A percentile compares a stretch with the other conserved stretches of the same genome.
Evolutionary conservation across 805 yeast genomes (phyloP).

Genomic region (Lipomyces chichibuensis): DNA sequence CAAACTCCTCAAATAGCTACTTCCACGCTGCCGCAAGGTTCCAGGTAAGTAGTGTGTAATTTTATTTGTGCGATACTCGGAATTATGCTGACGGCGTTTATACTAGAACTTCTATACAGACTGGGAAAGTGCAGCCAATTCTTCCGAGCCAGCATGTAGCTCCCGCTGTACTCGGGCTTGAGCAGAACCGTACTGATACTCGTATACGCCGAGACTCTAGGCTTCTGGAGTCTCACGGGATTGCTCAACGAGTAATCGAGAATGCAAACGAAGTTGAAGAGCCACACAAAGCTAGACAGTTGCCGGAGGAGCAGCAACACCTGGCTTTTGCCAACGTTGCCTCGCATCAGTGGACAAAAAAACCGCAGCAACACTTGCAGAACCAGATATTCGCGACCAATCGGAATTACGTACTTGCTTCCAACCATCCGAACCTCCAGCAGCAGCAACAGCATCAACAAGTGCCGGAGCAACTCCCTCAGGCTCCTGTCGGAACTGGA

Average conservation of each 20-base stretch:
- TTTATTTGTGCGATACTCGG: background rate
- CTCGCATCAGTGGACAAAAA: slow-evolving; percentile 6
- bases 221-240: background rate
- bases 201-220: background rate
- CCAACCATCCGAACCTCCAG: background rate
- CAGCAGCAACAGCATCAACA: slow-evolving; percentile 14
- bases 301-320: background rate
- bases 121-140: background rate
- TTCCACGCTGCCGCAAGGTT: background rate
- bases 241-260: background rate
- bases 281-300: background rate
- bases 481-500: background rate
- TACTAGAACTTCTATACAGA: background rate
- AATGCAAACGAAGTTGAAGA: slow-evolving; percentile 1
- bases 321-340: background rate
- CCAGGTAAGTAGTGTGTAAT: background rate
- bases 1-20: background rate
- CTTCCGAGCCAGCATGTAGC: background rate
- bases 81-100: background rate
- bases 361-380: slow-evolving; percentile 1
- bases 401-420: background rate
- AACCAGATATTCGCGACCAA: background rate
- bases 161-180: background rate
- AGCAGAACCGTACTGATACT: too few species aligned
- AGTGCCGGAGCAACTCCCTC: slow-evolving; percentile 15